A percentile compares a stretch with the other conserved stretches of the same genome.
Evolutionary conservation across 495 filamentous ascomycete species (phyloP).

Genomic region (Penicillium atrosanguineum): DNA sequence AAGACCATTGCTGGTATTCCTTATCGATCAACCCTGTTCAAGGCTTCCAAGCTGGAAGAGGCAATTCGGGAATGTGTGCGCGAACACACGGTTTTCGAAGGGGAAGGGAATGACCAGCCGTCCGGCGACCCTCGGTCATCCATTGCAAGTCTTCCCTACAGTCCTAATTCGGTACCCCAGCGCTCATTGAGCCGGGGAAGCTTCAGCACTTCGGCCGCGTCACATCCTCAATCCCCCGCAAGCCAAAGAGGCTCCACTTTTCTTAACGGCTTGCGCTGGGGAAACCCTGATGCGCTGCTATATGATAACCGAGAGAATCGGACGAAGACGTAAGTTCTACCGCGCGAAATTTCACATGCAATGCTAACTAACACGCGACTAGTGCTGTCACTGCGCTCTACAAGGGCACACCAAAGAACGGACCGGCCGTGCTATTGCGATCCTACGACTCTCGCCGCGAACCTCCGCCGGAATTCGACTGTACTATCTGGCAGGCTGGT

Average conservation of each 20-base stretch:
- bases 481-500: constrained; percentile 93
- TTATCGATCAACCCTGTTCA: constrained; percentile 90
- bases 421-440: constrained; percentile 68
- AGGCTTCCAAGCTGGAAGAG: constrained; percentile 91
- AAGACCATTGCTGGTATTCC: constrained; percentile 96
- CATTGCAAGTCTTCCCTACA: constrained; percentile 38
- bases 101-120: constrained; percentile 70
- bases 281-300: constrained; percentile 61
- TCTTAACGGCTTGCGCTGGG: constrained; percentile 48
- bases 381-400: constrained; percentile 91
- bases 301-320: constrained; percentile 82
- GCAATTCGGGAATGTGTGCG: constrained; percentile 87
- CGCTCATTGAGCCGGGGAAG: constrained; percentile 47
- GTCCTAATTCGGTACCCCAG: constrained; percentile 37
- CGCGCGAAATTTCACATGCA: neutral
- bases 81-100: constrained; percentile 77
- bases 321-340: constrained; percentile 81
- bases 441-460: constrained; percentile 95
- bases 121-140: constrained; percentile 32
- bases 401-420: constrained; percentile 69
- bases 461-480: constrained; percentile 82
- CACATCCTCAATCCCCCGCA: constrained; percentile 25
- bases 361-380: constrained; percentile 14
- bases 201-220: constrained; percentile 34
- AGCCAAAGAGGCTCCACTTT: constrained; percentile 38